phyloP scores from a whole-genome alignment of 768 basidiomycete genomes.

The Grammothele lineata region DNA sequence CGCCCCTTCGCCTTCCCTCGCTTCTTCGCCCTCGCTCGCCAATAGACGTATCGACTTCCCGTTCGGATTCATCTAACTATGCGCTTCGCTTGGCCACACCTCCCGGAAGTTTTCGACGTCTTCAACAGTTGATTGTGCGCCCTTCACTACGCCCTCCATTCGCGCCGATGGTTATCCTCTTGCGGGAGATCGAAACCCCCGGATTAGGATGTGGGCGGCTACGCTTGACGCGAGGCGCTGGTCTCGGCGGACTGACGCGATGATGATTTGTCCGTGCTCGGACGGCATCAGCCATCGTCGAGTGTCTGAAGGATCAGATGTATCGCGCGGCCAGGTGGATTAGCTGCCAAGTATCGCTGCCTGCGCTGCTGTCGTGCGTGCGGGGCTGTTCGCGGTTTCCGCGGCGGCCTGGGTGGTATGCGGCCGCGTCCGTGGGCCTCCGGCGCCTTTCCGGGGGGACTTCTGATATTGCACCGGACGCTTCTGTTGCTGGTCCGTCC shows the following conservation, averaged over 20 bases:
- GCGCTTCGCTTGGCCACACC: conserved; percentile 12
- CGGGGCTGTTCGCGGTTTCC: conserved; percentile 8
- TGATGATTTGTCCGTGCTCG: neutral
- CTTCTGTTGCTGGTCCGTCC: conserved; percentile 5
- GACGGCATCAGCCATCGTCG: conserved; percentile 4
- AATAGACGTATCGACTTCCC: conserved; percentile 11
- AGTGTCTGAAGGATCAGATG: conserved; percentile 10
- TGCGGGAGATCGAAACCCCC: no score
- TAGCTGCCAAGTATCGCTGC: no score
- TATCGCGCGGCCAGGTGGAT: no score
- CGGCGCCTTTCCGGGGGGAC: conserved; percentile 3
- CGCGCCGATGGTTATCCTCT: no score
- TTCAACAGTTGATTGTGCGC: no score
- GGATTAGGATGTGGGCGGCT: conserved; percentile 5
- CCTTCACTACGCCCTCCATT: no score
- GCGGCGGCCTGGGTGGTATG: conserved; percentile 5
- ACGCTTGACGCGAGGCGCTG: conserved; percentile 5
- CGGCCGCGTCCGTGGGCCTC: no score
- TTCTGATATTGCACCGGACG: conserved; percentile 13
- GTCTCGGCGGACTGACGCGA: no score
- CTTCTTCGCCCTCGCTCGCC: neutral
- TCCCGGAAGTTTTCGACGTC: no score
- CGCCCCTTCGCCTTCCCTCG: neutral
- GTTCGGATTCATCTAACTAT: conserved; percentile 6
- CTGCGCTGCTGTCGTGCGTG: no score